A percentile compares a stretch with the other conserved stretches of the same genome.
Evolutionary conservation across 169 alveolate genomes (phyloP).

Genomic region (Eimeria falciformis): DNA sequence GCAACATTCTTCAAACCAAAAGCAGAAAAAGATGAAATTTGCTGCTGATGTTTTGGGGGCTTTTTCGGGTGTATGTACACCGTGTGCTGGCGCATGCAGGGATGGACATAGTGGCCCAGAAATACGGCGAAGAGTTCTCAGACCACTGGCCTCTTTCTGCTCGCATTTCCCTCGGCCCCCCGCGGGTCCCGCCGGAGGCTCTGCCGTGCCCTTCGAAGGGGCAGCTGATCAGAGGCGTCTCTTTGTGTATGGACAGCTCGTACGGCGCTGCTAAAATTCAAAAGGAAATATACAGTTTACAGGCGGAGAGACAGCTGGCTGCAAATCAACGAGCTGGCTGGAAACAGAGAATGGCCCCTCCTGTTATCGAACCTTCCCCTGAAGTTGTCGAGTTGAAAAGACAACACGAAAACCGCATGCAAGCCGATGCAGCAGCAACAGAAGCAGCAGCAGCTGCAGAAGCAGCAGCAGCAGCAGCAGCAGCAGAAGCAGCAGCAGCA

Average conservation of each 20-base stretch:
- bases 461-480: conserved; percentile 22
- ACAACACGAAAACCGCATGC: background rate
- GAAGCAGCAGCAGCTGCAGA: background rate
- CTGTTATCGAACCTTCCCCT: background rate
- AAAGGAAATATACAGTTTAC: background rate
- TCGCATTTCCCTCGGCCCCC: conserved; percentile 44
- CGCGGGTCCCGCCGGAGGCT: background rate
- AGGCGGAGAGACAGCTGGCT: background rate
- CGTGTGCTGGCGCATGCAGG: conserved; percentile 48
- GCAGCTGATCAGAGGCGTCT: conserved; percentile 61
- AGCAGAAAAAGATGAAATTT: background rate
- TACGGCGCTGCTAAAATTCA: background rate
- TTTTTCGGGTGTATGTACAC: background rate
- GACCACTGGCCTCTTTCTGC: conserved; percentile 79
- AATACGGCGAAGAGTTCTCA: conserved; percentile 54
- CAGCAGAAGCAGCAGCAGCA: background rate
- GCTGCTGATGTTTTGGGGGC: background rate
- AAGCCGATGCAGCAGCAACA: background rate
- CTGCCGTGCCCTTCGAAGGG: conserved; percentile 42
- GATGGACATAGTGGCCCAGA: conserved; percentile 74
- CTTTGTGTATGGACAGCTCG: conserved; percentile 24
- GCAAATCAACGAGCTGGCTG: conserved; percentile 1
- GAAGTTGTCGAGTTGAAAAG: background rate
- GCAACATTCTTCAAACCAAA: background rate
- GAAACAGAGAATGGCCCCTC: background rate